Conservation (phyloP, 1,284 basidiomycete species). For the Meira miltonrushii region DNA sequence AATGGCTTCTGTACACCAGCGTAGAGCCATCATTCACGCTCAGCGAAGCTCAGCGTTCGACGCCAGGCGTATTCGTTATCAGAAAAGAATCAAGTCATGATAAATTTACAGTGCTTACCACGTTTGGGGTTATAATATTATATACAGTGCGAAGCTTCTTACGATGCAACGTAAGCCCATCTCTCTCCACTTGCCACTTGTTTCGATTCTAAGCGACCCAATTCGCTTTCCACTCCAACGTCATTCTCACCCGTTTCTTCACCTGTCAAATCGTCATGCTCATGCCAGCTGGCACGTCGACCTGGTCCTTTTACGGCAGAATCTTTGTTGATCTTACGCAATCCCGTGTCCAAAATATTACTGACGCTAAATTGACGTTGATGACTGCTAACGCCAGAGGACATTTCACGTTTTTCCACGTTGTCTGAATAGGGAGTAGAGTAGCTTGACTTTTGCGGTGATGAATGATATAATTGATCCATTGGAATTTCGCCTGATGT, state of each 20-base stretch:
- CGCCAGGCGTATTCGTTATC: too few relatives aligned
- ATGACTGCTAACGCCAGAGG: too few relatives aligned
- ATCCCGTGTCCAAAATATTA: slow-evolving; percentile 18
- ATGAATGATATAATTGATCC: background rate
- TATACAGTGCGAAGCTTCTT: too few relatives aligned
- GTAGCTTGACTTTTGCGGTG: too few relatives aligned
- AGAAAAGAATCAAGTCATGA: too few relatives aligned
- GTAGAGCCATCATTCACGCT: too few relatives aligned
- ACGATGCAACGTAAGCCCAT: slow-evolving; percentile 37
- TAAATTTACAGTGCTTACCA: too few relatives aligned
- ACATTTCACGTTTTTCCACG: background rate
- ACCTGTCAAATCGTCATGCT: slow-evolving; percentile 44
- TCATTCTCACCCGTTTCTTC: slow-evolving; percentile 49
- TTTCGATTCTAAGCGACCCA: slow-evolving; percentile 44
- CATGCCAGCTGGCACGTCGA: slow-evolving; percentile 36
- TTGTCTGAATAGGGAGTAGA: background rate
- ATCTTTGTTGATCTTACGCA: slow-evolving; percentile 16
- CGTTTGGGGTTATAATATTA: too few relatives aligned
- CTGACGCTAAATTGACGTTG: background rate
- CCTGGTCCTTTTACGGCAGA: slow-evolving; percentile 9
- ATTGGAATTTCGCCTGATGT: background rate
- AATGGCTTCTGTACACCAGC: too few relatives aligned
- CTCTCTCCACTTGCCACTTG: slow-evolving; percentile 35
- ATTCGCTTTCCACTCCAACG: slow-evolving; percentile 47
- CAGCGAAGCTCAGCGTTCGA: too few relatives aligned